Percentiles rank a stretch among this genome's conserved stretches.
Evolutionary conservation across 495 filamentous ascomycete species (phyloP).

Genomic region (Hypoxylon crocopeplum): DNA sequence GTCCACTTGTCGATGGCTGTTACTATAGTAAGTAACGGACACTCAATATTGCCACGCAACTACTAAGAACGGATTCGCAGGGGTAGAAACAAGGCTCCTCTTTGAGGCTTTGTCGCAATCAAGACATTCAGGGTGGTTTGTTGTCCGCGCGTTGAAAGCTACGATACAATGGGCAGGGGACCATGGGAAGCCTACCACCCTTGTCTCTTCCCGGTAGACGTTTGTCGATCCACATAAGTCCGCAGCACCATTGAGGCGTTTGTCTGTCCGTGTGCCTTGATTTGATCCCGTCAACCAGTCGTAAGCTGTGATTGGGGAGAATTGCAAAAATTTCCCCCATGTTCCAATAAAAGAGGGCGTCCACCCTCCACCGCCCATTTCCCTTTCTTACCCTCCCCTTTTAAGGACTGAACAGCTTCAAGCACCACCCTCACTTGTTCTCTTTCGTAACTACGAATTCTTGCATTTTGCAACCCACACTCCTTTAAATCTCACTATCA

Average conservation of each 20-base stretch:
- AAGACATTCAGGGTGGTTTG: constrained; percentile 1
- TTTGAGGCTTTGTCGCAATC: constrained; percentile 22
- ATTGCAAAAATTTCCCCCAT: constrained; percentile 27
- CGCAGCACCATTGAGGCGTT: constrained; percentile 13
- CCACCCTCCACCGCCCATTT: constrained; percentile 15
- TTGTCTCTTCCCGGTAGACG: constrained; percentile 35
- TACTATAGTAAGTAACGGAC: not conserved
- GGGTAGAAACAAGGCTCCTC: constrained; percentile 4
- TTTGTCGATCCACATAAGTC: constrained; percentile 38
- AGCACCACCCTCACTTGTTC: constrained; percentile 19
- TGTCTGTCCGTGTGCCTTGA: constrained; percentile 20
- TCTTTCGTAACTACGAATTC: constrained; percentile 15
- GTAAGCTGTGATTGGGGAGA: constrained; percentile 21
- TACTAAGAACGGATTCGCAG: not conserved
- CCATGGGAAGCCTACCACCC: constrained; percentile 13
- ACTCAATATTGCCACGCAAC: not conserved
- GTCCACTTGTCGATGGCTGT: not conserved
- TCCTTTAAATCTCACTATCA: constrained; percentile 29
- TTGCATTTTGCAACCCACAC: constrained; percentile 39
- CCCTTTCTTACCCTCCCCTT: constrained; percentile 14
- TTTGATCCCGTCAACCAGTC: constrained; percentile 5
- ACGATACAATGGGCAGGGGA: constrained; percentile 1
- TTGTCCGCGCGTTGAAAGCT: constrained; percentile 13
- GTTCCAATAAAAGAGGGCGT: constrained; percentile 32
- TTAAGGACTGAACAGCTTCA: constrained; percentile 20